Conservation (phyloP, 208 protist species). For the Trypanosoma mega region DNA sequence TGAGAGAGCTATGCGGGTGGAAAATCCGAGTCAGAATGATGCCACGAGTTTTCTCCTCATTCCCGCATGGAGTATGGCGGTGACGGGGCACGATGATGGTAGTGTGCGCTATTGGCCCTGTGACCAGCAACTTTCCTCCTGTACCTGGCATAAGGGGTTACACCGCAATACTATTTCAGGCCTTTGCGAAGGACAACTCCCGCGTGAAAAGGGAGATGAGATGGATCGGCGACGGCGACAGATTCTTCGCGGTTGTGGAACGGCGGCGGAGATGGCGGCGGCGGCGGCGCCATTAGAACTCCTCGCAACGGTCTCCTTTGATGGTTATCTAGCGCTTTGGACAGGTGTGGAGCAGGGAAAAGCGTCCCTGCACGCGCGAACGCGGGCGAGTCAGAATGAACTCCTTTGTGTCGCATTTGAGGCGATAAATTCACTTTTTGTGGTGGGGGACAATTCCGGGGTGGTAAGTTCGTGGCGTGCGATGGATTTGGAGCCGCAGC, state of each 20-base stretch:
- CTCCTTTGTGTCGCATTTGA: conserved; percentile 42
- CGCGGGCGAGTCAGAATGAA: conserved; percentile 45
- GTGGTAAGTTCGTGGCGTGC: conserved; percentile 26
- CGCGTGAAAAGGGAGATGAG: not conserved
- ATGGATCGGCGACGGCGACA: not conserved
- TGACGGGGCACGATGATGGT: conserved; percentile 51
- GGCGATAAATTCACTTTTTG: conserved; percentile 23
- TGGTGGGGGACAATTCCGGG: conserved; percentile 25
- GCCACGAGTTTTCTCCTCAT: conserved; percentile 37
- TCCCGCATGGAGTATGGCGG: conserved; percentile 20
- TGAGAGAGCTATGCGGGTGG: not conserved
- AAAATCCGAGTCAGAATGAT: conserved; percentile 20
- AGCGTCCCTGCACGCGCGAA: conserved; percentile 8
- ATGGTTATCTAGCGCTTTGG: conserved; percentile 52
- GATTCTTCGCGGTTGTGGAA: not conserved
- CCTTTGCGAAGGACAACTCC: conserved; percentile 26
- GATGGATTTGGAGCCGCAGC: conserved; percentile 11
- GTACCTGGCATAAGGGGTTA: conserved; percentile 20
- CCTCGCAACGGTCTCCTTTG: conserved; percentile 51
- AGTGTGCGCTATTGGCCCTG: conserved; percentile 36
- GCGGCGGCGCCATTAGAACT: conserved; percentile 7
- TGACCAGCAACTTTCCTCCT: conserved; percentile 29
- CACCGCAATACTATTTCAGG: conserved; percentile 44
- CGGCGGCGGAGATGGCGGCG: not conserved
- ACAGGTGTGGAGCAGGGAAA: conserved; percentile 13